Conservation (phyloP, 208 protist species). For the Wallacemonas sp. region DNA sequence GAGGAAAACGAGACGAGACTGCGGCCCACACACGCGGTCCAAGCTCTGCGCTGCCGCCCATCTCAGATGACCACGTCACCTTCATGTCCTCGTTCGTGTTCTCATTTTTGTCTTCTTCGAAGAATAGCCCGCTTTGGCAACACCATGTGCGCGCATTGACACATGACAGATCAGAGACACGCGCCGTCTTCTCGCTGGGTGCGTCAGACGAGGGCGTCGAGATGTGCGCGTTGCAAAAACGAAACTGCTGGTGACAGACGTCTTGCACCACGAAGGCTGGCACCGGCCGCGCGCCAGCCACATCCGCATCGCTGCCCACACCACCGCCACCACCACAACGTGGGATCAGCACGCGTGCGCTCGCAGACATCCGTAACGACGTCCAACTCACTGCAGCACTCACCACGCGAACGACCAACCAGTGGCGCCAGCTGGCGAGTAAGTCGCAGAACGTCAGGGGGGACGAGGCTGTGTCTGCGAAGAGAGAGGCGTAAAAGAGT, state of each 20-base stretch:
- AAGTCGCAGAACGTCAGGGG: neutral
- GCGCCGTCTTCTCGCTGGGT: too few relatives aligned
- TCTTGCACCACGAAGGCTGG: neutral
- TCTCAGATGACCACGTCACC: too few relatives aligned
- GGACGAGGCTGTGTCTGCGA: neutral
- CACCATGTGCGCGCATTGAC: neutral
- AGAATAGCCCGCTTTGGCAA: too few relatives aligned
- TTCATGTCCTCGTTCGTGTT: too few relatives aligned
- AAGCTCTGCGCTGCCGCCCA: neutral
- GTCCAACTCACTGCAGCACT: neutral
- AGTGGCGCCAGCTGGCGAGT: neutral
- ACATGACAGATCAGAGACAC: neutral
- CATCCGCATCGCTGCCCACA: too few relatives aligned
- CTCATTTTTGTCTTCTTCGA: too few relatives aligned
- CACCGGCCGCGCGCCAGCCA: too few relatives aligned
- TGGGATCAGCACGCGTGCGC: neutral
- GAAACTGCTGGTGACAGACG: constrained; percentile 8
- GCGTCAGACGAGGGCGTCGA: too few relatives aligned
- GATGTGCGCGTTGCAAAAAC: neutral
- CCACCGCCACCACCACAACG: neutral
- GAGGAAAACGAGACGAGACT: neutral
- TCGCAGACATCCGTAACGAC: neutral
- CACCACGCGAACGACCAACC: neutral
- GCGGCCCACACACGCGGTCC: neutral
- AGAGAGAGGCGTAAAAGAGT: neutral